These are phyloP conservation scores for Solanum corneliomulleri DNA, from an alignment of 257 asterid genomes.

Conservation along the genomic window DNA sequence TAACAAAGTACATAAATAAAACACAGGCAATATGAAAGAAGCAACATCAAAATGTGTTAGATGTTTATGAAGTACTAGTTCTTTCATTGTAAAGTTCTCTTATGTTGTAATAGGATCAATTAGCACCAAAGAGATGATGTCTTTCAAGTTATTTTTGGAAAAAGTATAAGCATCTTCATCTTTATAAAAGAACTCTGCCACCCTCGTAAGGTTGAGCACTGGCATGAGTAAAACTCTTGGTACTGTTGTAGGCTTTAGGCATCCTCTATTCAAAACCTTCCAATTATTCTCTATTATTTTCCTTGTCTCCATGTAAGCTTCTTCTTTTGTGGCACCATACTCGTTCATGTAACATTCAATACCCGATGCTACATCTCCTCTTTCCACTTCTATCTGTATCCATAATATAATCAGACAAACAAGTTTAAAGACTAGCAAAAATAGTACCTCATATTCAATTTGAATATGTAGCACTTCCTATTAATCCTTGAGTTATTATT, in stretches of 20 bases:
- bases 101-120: neutral
- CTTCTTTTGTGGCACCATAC: neutral
- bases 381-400: neutral
- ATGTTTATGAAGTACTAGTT: neutral
- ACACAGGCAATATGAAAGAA: neutral
- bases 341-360: neutral
- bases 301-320: neutral
- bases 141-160: neutral
- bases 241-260: neutral
- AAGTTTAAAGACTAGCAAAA: neutral
- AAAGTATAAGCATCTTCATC: slow-evolving; percentile 11
- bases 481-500: neutral
- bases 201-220: slow-evolving; percentile 2
- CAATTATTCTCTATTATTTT: neutral
- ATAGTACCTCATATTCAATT: neutral
- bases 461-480: neutral
- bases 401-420: neutral
- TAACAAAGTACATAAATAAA: neutral
- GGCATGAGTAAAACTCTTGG: neutral
- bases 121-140: neutral
- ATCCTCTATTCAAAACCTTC: slow-evolving; percentile 18
- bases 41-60: neutral
- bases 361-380: neutral
- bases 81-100: neutral
- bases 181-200: slow-evolving; percentile 3